Evolutionary conservation across 2,329 filamentous ascomycete species (phyloP), one percentile per base, ranked within the genome.

Genomic region (Penicillium sp.): DNA sequence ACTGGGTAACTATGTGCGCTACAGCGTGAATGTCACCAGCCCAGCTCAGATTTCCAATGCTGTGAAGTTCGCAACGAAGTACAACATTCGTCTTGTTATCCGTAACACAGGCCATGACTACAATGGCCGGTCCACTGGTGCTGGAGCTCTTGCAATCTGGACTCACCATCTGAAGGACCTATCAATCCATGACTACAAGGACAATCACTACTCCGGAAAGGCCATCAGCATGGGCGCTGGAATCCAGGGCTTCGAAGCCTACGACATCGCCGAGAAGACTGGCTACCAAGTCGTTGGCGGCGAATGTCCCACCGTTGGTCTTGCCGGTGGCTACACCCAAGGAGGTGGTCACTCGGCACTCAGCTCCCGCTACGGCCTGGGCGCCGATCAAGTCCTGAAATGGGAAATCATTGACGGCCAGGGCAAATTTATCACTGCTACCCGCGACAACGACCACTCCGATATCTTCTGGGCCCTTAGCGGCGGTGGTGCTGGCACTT

Each of bases 281-380:
- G 77, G 79, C 45, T 69, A 82, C 16, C 76, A 76, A 1, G 71
- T 86, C 5, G 80, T 88, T 0, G 82, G 80, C 1, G 85, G 84
- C 2, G 78, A 78, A 2, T 79, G 77, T 36, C 78, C 78, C 0
- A 81, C 79, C 0, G 84, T 87, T 5, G 84, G 84, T 1, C 61
- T 84, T 8, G 79, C 81, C 0, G 85, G 85, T 16, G 85, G 85
- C 1, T 88, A 82, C 61, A 79, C 75, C 3, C 82, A 85, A 65
- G 84, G 84, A 5, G 85, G 83, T 14, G 85, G 86, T 0, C 83
- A 86, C 63, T 79, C 77, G 0, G 73, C 78, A 0, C 73, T 88
- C 1, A 75, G 74, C 31, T 80, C 80, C 1, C 72, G 67, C n/a
- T 82, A 81, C 46, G 86, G 86, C 6, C 74, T 89, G 0, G 81